These are phyloP conservation scores for Delonix regia DNA, from an alignment of 306 rosid species.

Conservation along the genomic window DNA sequence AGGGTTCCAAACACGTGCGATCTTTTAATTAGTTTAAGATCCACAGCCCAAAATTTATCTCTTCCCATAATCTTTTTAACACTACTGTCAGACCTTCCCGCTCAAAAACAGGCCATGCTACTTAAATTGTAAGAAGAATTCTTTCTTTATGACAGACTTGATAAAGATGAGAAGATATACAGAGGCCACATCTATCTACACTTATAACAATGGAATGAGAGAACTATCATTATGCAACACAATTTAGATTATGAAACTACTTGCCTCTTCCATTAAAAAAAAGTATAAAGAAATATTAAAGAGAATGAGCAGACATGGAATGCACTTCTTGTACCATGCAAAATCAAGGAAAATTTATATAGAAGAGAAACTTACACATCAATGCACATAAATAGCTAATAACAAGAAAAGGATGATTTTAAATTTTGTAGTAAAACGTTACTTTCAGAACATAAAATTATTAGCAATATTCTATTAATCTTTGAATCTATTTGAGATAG, in stretches of 20 bases:
- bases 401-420: not conserved
- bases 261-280: not conserved
- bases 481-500: not conserved
- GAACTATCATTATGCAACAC: not conserved
- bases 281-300: not conserved
- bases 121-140: not conserved
- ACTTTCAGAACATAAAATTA: not conserved
- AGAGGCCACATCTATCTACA: not conserved
- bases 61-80: not conserved
- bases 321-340: not conserved
- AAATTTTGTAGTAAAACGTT: not conserved
- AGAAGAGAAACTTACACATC: not conserved
- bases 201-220: not conserved
- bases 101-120: slow-evolving; percentile 17
- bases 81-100: not conserved
- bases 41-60: slow-evolving; percentile 3
- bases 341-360: not conserved
- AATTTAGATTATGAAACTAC: not conserved
- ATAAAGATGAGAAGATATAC: not conserved
- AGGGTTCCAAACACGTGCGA: not conserved
- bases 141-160: not conserved
- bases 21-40: not conserved
- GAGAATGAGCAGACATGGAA: not conserved
- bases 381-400: not conserved
- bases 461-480: not conserved